Evolutionary conservation across 148 eudicot species (phyloP), one percentile per base, ranked within the genome.

Genomic region (Diospyros kaki): DNA sequence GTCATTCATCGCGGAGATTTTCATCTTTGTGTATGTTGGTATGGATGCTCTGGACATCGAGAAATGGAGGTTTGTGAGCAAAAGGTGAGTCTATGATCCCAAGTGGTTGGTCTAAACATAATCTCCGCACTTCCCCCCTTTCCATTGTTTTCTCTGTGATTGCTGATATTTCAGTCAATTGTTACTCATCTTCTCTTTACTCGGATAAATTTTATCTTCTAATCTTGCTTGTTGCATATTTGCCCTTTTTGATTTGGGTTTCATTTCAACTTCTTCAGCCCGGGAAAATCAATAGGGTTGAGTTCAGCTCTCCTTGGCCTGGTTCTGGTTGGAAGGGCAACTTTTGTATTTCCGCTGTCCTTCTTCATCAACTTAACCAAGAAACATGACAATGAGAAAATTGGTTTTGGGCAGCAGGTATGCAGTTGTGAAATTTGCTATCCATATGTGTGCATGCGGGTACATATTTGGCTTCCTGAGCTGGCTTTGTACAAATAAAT

Each of bases 21-120:
- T 87, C 68, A 82, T 87, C 66, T 87, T 87, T 51, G 72, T 87
- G 7, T 84, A 87, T 82, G 89, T 84, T 64, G 89, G 89, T 59
- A 87, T 87, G 88, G 91, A 87, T 75, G 87, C 87, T 62, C 75
- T 88, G 79, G 91, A 88, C 76, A 78, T 85, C 68, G 91, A 88
- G 80, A 88, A 88, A 80, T 88, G 91, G 89, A 83, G 60, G 74
- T 88, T 88, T 64, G 91, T 87, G 4, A 71, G 73, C 53, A 73
- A 80, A 68, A 88, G 84, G 91, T 88, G 78, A 48, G 77, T 58
- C 52, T 48, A 48, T 48, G 52, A 48, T n/a, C 44, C 0, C 8
- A 12, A 28, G 50, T 14, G 38, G 56, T 17, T 45, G 5, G 6
- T 13, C 48, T 59, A 2, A 18, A 44, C 43, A 58, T 43, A 59